Conservation (phyloP, 208 protist genomes). For the Acanthamoeba lugdunensis region DNA sequence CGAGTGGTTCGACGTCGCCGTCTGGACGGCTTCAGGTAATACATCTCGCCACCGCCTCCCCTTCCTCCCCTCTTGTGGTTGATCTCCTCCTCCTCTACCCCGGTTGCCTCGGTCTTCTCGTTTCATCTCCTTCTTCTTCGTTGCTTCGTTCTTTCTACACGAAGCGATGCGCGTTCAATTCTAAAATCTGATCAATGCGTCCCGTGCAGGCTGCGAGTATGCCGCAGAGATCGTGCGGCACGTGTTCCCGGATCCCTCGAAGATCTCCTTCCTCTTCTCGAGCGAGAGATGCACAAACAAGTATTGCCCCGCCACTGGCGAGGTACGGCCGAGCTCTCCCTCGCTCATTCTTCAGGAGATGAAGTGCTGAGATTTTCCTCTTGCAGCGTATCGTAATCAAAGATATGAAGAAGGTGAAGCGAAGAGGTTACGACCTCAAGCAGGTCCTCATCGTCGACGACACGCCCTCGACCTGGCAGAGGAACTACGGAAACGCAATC, state of each 20-base stretch:
- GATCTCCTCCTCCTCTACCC: not conserved
- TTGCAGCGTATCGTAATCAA: conserved; percentile 59
- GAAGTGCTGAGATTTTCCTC: not conserved
- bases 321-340: not conserved
- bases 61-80: not conserved
- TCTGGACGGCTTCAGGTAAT: conserved; percentile 60
- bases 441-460: conserved; percentile 53
- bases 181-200: not conserved
- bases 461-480: conserved; percentile 47
- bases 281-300: conserved; percentile 68
- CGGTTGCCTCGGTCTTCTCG: not conserved
- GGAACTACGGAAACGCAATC: conserved; percentile 64
- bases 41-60: not conserved
- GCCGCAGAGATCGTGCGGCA: conserved; percentile 57
- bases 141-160: too few species aligned
- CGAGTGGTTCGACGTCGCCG: conserved; percentile 70
- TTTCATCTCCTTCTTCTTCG: too few species aligned
- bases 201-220: conserved; percentile 57
- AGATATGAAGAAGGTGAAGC: conserved; percentile 65
- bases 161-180: too few species aligned
- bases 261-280: conserved; percentile 54
- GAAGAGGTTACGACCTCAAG: conserved; percentile 16
- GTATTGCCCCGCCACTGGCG: conserved; percentile 35
- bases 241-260: conserved; percentile 47
- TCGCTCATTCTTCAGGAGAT: not conserved